phyloP scores from a whole-genome alignment of 305 asterid species.

The Solanum hybrid region DNA sequence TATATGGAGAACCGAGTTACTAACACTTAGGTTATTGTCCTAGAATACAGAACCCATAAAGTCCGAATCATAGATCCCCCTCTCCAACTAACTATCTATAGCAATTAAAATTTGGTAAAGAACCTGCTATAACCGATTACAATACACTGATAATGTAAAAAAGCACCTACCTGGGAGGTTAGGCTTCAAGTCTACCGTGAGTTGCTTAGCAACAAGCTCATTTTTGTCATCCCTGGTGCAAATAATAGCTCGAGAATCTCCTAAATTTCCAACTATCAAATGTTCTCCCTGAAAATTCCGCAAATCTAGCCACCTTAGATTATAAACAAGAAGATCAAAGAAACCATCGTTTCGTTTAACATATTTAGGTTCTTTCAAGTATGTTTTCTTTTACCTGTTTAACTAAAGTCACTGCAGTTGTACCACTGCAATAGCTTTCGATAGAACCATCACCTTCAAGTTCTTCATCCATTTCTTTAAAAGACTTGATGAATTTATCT shows the following conservation, averaged over 20 bases:
- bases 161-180: conserved; percentile 26
- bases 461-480: conserved; percentile 55
- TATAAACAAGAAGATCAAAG: neutral
- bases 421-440: conserved; percentile 84
- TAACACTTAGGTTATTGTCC: neutral
- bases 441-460: conserved; percentile 51
- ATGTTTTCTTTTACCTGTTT: conserved; percentile 42
- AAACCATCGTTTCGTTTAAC: neutral
- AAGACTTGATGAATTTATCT: conserved; percentile 40
- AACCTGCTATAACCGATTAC: neutral
- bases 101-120: neutral
- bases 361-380: neutral
- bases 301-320: neutral
- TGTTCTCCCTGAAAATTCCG: conserved; percentile 50
- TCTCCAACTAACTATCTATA: neutral
- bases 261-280: conserved; percentile 66
- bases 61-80: neutral
- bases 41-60: neutral
- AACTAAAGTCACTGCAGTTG: conserved; percentile 62
- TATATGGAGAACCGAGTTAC: neutral
- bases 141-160: neutral
- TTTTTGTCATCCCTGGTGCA: conserved; percentile 50
- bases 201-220: conserved; percentile 54
- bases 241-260: conserved; percentile 86
- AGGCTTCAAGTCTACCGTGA: conserved; percentile 81